These are phyloP conservation scores for Skeletonema menzelii DNA, from an alignment of 108 stramenopile genomes.

Conservation along the genomic window DNA sequence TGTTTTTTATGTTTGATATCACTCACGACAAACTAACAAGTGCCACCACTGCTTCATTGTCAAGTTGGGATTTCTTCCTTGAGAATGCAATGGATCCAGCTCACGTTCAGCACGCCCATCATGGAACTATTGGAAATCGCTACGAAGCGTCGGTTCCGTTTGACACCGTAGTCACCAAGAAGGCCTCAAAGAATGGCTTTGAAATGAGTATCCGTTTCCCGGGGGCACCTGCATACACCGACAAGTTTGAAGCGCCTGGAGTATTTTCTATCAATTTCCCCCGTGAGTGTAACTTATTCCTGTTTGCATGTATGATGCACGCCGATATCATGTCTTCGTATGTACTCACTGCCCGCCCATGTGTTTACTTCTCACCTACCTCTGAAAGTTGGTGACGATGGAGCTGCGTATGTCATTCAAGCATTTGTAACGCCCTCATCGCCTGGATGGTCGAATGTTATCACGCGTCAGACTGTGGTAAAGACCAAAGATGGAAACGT, in stretches of 20 bases:
- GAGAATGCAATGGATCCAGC: conserved; percentile 23
- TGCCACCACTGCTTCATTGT: no score
- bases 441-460: conserved; percentile 37
- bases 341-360: no score
- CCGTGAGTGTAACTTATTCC: no score
- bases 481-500: conserved; percentile 25
- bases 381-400: conserved; percentile 8
- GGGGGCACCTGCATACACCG: neutral
- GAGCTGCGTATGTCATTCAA: conserved; percentile 17
- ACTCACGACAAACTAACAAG: no score
- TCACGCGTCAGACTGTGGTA: conserved; percentile 27
- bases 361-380: no score
- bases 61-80: conserved; percentile 9
- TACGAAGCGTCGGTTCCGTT: conserved; percentile 9
- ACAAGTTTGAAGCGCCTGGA: conserved; percentile 5
- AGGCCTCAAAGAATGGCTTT: conserved; percentile 14
- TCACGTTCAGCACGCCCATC: neutral
- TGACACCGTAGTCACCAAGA: neutral
- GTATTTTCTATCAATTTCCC: no score
- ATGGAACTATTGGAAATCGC: conserved; percentile 5
- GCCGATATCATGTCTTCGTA: no score
- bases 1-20: no score
- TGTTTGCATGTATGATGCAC: no score
- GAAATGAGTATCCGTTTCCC: neutral
- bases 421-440: conserved; percentile 29